Base-by-base conservation (phyloP, 1,284 basidiomycete genomes). In the Stygiomarasmius scandens region DNA sequence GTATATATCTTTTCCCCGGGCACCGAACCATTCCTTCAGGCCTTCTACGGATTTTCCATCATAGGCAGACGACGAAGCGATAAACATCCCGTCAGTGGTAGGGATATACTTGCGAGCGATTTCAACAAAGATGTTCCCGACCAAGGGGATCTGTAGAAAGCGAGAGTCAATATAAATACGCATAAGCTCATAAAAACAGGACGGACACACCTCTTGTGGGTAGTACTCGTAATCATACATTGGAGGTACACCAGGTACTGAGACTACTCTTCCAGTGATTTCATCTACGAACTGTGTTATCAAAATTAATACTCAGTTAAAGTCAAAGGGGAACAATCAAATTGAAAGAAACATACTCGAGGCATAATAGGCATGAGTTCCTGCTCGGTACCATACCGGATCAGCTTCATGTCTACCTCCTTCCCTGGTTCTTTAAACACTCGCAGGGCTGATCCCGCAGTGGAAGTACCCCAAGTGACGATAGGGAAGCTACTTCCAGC, bases 151-250 rank as follows among this genome's bases (percentile, higher is more conserved):
- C 45, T 66, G 48, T 32, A 44, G 58, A 20, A 58, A 45, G 36
- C 63, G 61, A 59, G 44, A 64, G 63, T 24, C 60, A 62, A 56
- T 64, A 59, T n/a, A 3, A 58, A 22, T 11, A 59, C 60, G 6
- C 29, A 32, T 5, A 6, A 12, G 29, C 12, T 32, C 12, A 1
- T 57, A 52, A 5, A 63, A 43, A 1, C 47, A 12, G 16, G 38
- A n/a, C 61, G 5, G 10, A 64, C 47, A 5, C 47, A 49, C 16
- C 11, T 57, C 51, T 48, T 47, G 51, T 2, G 54, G 43, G 9
- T 27, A 11, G 0, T 9, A 49, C 11, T 57, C 50, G 25, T 52
- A 52, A 32, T 16, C 25, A 22, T 57, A 52, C 46, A 57, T 48
- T 3, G 36, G 43, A 2, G 51, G 50, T 38, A 53, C 19, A 22